These are phyloP conservation scores for Phytophthora ramorum DNA, from an alignment of 352 stramenopile species.

Conservation along the genomic window DNA sequence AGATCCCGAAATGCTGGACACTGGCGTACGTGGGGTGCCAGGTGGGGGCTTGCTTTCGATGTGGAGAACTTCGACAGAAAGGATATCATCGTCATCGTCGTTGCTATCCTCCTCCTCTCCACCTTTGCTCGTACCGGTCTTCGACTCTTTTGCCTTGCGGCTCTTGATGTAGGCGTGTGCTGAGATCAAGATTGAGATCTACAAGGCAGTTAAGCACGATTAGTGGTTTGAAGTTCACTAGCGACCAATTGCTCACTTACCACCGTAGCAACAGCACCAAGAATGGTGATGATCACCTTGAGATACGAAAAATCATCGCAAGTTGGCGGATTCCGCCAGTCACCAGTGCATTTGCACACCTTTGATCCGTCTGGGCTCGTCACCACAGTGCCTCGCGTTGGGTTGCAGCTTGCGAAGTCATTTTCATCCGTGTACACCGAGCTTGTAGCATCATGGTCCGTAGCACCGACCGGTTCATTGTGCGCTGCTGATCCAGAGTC, in stretches of 20 bases:
- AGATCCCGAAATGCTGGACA: background rate
- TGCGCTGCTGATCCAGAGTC: constrained; percentile 4
- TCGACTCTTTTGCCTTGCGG: constrained; percentile 30
- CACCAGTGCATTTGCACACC: constrained; percentile 46
- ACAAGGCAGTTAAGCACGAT: background rate
- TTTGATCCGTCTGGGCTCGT: constrained; percentile 37
- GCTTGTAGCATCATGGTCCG: constrained; percentile 3
- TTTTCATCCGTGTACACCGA: background rate
- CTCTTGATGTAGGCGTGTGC: constrained; percentile 39
- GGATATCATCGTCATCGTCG: constrained; percentile 12
- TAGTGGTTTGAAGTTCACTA: background rate
- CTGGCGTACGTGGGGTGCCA: background rate
- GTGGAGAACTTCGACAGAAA: constrained; percentile 11
- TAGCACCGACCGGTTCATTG: constrained; percentile 7
- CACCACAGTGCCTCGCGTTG: constrained; percentile 43
- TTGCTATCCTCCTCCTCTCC: constrained; percentile 11
- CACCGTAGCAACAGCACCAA: constrained; percentile 45
- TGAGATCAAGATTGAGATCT: constrained; percentile 49
- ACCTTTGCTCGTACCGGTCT: background rate
- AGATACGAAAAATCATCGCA: constrained; percentile 47
- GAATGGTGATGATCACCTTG: constrained; percentile 49
- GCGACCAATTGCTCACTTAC: constrained; percentile 15
- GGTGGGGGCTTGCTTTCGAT: constrained; percentile 2
- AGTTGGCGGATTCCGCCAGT: constrained; percentile 49
- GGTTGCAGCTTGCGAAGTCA: constrained; percentile 43